phyloP scores from a whole-genome alignment of 2,329 filamentous ascomycete species.

The Cercospora zeae-maydis region DNA sequence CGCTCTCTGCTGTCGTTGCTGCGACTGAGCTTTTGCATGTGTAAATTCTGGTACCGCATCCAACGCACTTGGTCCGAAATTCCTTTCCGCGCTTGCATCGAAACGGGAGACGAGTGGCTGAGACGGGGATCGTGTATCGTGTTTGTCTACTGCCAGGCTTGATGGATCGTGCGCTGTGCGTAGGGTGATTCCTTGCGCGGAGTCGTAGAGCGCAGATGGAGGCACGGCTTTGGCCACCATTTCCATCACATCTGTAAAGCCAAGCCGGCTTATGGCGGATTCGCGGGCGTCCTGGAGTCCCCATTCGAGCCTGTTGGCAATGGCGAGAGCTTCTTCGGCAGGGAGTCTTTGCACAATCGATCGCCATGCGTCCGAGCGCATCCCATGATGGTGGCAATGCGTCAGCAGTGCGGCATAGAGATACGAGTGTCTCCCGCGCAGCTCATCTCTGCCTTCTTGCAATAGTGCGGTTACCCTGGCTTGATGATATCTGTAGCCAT shows the following conservation, averaged over 20 bases:
- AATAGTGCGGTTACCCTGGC: not conserved
- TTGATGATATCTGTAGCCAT: conserved; percentile 9
- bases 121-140: not conserved
- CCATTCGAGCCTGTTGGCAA: conserved; percentile 11
- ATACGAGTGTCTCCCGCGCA: not conserved
- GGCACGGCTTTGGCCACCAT: conserved; percentile 7
- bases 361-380: conserved; percentile 1
- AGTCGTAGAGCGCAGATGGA: not conserved
- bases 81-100: not conserved
- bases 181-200: not conserved
- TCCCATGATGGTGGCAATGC: not conserved
- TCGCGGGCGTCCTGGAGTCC: not conserved
- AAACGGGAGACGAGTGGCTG: not conserved
- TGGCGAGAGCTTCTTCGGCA: not conserved
- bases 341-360: not conserved
- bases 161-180: not conserved
- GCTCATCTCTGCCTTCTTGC: conserved; percentile 11
- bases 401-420: not conserved
- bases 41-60: not conserved
- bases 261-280: conserved; percentile 7
- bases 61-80: not conserved
- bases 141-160: not conserved
- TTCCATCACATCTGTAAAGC: conserved; percentile 3
- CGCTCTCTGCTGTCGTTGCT: not conserved
- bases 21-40: not conserved